These are phyloP conservation scores for Mycena haematopus DNA, from an alignment of 768 basidiomycete species.

Conservation along the genomic window DNA sequence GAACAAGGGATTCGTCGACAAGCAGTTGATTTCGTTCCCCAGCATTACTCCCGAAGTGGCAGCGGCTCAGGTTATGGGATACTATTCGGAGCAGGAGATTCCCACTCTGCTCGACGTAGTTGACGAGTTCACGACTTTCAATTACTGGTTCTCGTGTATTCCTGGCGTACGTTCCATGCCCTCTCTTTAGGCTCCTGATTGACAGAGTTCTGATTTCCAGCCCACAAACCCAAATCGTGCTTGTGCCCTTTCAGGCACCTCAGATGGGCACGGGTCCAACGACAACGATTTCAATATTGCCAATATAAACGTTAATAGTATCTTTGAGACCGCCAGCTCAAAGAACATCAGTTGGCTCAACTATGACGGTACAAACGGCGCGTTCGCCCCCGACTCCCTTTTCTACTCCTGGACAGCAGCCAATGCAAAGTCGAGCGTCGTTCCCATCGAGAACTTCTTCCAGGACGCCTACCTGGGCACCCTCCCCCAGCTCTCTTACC, in stretches of 20 bases:
- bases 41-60: constrained; percentile 24
- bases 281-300: constrained; percentile 32
- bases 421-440: constrained; percentile 31
- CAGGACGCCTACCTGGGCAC: neutral
- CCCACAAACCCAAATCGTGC: constrained; percentile 41
- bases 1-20: no score
- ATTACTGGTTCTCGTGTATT: constrained; percentile 39
- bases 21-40: constrained; percentile 9
- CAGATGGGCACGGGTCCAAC: constrained; percentile 38
- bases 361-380: constrained; percentile 35
- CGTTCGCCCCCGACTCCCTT: constrained; percentile 32
- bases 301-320: constrained; percentile 30
- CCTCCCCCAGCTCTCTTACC: constrained; percentile 37
- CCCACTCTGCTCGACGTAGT: constrained; percentile 34
- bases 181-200: neutral
- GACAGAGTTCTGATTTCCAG: constrained; percentile 6
- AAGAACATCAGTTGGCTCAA: constrained; percentile 36
- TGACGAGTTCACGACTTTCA: constrained; percentile 36
- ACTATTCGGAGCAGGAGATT: constrained; percentile 32
- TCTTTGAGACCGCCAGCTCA: constrained; percentile 37
- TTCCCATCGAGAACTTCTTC: constrained; percentile 38
- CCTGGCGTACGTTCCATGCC: constrained; percentile 32
- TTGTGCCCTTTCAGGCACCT: constrained; percentile 37
- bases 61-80: constrained; percentile 37
- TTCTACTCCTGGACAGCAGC: constrained; percentile 33